A percentile compares a stretch with the other conserved stretches of the same genome.
These are phyloP conservation scores for Moricandia moricandioides DNA, from an alignment of 345 rosid genomes.

Conservation along the genomic window DNA sequence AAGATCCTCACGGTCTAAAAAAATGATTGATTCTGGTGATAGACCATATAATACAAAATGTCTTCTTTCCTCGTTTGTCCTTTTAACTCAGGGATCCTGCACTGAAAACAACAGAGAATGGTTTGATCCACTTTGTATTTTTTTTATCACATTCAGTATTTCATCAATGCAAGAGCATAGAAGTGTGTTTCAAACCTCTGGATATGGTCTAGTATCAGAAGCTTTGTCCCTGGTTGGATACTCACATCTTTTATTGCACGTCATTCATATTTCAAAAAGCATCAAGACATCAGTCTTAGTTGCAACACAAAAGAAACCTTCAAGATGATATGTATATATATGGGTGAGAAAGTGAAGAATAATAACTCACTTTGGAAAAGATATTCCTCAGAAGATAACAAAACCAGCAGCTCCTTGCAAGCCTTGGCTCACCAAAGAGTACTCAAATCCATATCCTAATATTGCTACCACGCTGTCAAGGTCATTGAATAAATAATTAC, in stretches of 20 bases:
- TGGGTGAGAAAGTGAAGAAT: neutral
- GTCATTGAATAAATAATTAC: neutral
- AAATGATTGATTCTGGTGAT: neutral
- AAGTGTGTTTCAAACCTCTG: conserved; percentile 50
- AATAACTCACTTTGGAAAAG: conserved; percentile 56
- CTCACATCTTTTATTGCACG: conserved; percentile 83
- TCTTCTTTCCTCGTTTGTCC: conserved; percentile 40
- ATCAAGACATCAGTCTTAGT: neutral
- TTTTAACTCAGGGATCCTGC: conserved; percentile 54
- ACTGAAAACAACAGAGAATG: neutral
- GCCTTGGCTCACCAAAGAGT: neutral
- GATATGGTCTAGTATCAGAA: conserved; percentile 69
- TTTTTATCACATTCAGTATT: neutral
- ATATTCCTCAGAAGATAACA: conserved; percentile 74
- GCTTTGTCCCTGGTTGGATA: conserved; percentile 95
- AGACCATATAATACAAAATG: conserved; percentile 5
- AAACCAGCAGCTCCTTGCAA: conserved; percentile 53
- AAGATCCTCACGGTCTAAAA: no score
- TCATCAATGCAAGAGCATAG: neutral
- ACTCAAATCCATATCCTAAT: neutral
- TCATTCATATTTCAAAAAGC: conserved; percentile 9
- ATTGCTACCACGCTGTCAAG: neutral
- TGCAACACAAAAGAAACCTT: conserved; percentile 16
- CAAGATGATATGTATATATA: neutral
- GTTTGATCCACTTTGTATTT: neutral